Conservation (phyloP, 2,329 filamentous ascomycete genomes). For the Calonectria honghensis region DNA sequence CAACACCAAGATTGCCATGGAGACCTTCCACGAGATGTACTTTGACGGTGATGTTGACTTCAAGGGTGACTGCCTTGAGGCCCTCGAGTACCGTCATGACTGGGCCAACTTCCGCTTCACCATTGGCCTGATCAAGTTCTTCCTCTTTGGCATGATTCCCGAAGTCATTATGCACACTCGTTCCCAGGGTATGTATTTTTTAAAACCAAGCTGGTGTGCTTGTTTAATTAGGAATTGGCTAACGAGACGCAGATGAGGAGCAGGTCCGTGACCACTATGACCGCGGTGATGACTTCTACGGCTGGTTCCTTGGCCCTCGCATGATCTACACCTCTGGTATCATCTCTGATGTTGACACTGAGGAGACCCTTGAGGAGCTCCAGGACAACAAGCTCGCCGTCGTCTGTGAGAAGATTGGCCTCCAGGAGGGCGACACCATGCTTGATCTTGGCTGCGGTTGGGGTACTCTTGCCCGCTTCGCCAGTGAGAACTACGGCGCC, state of each 20-base stretch:
- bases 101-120: constrained; percentile 98
- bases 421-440: constrained; percentile 87
- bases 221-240: constrained; percentile 20
- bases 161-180: constrained; percentile 95
- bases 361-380: constrained; percentile 94
- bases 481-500: constrained; percentile 92
- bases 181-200: constrained; percentile 77
- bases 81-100: constrained; percentile 95
- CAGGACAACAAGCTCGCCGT: constrained; percentile 98
- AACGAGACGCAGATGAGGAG: constrained; percentile 79
- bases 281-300: constrained; percentile 98
- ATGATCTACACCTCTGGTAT: constrained; percentile 99
- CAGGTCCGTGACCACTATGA: constrained; percentile 99
- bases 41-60: constrained; percentile 96
- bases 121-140: constrained; percentile 87
- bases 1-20: constrained; percentile 88
- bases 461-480: constrained; percentile 96
- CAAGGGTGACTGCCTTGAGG: constrained; percentile 93
- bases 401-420: constrained; percentile 95
- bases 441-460: constrained; percentile 98
- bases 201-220: background rate
- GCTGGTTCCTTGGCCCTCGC: constrained; percentile 97
- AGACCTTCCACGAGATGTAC: constrained; percentile 99
- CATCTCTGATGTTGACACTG: constrained; percentile 89
- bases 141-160: constrained; percentile 90